phyloP scores from a whole-genome alignment of 768 basidiomycete species.

The Solioccasus polychromus region DNA sequence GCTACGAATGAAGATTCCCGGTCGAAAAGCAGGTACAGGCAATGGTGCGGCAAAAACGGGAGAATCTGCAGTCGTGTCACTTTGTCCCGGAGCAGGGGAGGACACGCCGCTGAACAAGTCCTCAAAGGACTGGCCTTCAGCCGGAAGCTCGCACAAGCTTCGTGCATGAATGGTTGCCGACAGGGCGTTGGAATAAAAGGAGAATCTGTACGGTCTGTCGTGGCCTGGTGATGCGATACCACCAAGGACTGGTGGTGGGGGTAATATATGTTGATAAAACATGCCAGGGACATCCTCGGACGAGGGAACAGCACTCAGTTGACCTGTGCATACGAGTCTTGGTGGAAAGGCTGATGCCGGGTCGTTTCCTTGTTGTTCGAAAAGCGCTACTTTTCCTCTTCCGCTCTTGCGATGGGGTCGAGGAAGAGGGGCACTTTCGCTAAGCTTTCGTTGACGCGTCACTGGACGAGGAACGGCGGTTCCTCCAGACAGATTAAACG shows the following conservation, averaged over 20 bases:
- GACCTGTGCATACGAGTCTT: conserved; percentile 27
- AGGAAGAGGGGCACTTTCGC: conserved; percentile 73
- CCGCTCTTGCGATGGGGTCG: conserved; percentile 55
- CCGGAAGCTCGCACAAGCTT: conserved; percentile 88
- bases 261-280: conserved; percentile 11
- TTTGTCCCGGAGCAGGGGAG: conserved; percentile 11
- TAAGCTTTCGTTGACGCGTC: conserved; percentile 81
- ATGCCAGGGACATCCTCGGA: conserved; percentile 36
- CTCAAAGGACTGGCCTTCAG: conserved; percentile 89
- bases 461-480: conserved; percentile 16
- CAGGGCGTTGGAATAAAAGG: conserved; percentile 94
- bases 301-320: conserved; percentile 41
- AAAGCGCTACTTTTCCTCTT: conserved; percentile 86
- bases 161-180: conserved; percentile 94
- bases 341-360: conserved; percentile 46
- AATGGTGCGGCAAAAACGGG: conserved; percentile 8
- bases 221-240: conserved; percentile 54
- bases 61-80: conserved; percentile 2
- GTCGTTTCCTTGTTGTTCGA: conserved; percentile 61
- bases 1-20: conserved; percentile 1
- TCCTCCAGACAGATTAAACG: conserved; percentile 13
- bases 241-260: conserved; percentile 9
- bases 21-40: conserved; percentile 6
- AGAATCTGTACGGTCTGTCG: conserved; percentile 94
- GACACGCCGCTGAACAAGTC: conserved; percentile 73